Conservation (phyloP, 805 yeast genomes). For the Pichia phayaonensis region DNA sequence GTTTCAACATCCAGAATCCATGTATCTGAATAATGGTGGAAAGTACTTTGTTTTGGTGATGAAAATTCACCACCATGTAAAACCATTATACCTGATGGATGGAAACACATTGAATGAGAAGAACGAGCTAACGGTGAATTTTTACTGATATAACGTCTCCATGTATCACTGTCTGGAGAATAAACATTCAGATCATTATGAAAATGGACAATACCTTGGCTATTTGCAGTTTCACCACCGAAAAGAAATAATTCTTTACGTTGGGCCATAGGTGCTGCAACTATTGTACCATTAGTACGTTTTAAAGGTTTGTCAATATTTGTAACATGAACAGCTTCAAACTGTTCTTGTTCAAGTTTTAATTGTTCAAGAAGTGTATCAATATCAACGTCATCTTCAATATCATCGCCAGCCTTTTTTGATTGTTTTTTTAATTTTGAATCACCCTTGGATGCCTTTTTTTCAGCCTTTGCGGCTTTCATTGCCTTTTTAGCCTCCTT, state of each 20-base stretch:
- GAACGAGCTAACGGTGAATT: constrained; percentile 90
- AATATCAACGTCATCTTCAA: constrained; percentile 74
- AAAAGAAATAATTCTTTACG: constrained; percentile 73
- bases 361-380: constrained; percentile 75
- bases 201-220: constrained; percentile 45
- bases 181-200: constrained; percentile 76
- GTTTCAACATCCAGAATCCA: constrained; percentile 83
- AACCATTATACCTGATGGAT: constrained; percentile 79
- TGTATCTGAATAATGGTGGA: constrained; percentile 93
- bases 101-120: constrained; percentile 89
- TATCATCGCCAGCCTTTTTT: constrained; percentile 72
- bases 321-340: constrained; percentile 62
- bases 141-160: constrained; percentile 75
- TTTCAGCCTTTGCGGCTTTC: constrained; percentile 72
- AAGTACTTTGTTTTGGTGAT: constrained; percentile 90
- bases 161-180: constrained; percentile 65
- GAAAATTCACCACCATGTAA: constrained; percentile 97
- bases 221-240: constrained; percentile 71
- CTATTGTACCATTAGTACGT: constrained; percentile 68
- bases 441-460: constrained; percentile 68
- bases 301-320: constrained; percentile 52
- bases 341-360: constrained; percentile 72
- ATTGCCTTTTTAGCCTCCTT: constrained; percentile 91
- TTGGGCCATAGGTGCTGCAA: constrained; percentile 67
- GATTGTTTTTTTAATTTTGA: constrained; percentile 61